Conservation (phyloP, 768 basidiomycete species). For the Kwoniella newhampshirensis region DNA sequence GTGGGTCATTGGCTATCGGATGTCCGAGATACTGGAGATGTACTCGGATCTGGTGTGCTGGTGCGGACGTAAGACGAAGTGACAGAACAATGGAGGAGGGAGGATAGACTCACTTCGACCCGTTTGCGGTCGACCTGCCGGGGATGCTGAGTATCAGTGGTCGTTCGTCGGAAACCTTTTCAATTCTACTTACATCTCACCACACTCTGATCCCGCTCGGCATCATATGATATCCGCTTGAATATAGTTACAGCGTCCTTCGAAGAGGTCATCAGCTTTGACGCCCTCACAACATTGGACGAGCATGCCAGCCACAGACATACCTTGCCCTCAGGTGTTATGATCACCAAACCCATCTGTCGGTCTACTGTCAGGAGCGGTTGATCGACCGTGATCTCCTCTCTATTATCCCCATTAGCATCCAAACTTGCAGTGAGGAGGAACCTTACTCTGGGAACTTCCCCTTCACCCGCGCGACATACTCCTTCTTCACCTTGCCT, state of each 20-base stretch:
- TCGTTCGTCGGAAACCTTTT: background rate
- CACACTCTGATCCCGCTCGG: constrained; percentile 75
- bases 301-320: background rate
- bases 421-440: too few relatives aligned
- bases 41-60: constrained; percentile 95
- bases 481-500: constrained; percentile 80
- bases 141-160: too few relatives aligned
- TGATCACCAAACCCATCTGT: constrained; percentile 94
- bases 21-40: constrained; percentile 92
- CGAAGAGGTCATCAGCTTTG: background rate
- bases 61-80: background rate
- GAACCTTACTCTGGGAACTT: constrained; percentile 73
- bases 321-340: constrained; percentile 93
- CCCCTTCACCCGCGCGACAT: constrained; percentile 82
- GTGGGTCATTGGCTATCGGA: constrained; percentile 91
- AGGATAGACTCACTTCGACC: constrained; percentile 72
- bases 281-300: background rate
- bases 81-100: background rate
- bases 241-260: constrained; percentile 89
- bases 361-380: constrained; percentile 88
- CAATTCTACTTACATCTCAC: constrained; percentile 74
- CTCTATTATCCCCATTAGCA: constrained; percentile 56
- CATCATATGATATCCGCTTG: constrained; percentile 75
- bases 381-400: constrained; percentile 77
- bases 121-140: constrained; percentile 76